Evolutionary conservation across 768 basidiomycete genomes (phyloP).

Genomic region (Termitomyces titanicus): DNA sequence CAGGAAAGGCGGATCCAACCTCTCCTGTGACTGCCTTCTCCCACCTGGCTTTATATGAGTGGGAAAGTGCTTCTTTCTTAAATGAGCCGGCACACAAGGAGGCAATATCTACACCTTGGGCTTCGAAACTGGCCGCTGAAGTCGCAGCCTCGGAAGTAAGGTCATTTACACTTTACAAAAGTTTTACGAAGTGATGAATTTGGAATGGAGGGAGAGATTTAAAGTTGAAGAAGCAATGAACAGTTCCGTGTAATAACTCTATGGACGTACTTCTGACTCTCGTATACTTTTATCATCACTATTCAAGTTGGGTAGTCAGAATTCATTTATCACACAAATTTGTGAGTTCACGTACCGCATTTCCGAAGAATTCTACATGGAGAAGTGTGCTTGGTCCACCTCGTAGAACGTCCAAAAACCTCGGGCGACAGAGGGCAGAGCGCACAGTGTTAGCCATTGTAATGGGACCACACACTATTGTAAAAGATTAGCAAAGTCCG

Average conservation of each 20-base stretch:
- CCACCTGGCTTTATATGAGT: constrained; percentile 14
- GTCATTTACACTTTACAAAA: constrained; percentile 10
- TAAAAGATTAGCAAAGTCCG: background rate
- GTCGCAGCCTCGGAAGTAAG: constrained; percentile 1
- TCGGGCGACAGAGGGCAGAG: constrained; percentile 32
- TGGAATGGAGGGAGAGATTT: background rate
- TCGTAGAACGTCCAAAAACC: constrained; percentile 32
- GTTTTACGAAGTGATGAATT: constrained; percentile 3
- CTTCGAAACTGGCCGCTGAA: background rate
- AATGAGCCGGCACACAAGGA: constrained; percentile 7
- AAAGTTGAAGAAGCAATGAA: no score
- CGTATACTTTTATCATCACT: background rate
- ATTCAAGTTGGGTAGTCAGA: background rate
- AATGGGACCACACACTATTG: constrained; percentile 47
- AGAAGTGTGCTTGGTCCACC: constrained; percentile 44
- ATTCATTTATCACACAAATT: no score
- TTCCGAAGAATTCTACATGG: constrained; percentile 44
- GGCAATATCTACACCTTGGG: constrained; percentile 10
- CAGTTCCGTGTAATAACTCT: background rate
- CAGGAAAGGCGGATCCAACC: constrained; percentile 8
- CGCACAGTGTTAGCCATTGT: constrained; percentile 35
- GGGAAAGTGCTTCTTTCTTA: constrained; percentile 5
- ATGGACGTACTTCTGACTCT: background rate
- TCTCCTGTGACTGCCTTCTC: background rate
- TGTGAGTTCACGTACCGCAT: constrained; percentile 12